Evolutionary conservation across 208 protist species (phyloP).

Genomic region (Leishmania guyanensis): DNA sequence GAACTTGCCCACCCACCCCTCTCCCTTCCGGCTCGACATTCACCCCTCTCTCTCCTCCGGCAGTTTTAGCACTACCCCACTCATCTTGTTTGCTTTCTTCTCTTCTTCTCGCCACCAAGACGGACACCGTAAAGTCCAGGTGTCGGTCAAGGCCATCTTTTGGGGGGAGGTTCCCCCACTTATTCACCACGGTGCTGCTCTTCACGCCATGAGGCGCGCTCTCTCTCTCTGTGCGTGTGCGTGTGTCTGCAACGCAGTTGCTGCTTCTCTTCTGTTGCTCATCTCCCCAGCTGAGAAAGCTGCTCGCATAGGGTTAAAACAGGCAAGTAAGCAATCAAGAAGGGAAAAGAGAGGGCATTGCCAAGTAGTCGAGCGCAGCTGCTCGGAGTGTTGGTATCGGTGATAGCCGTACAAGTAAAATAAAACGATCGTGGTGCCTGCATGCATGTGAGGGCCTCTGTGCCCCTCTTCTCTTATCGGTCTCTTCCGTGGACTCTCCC

Average conservation of each 20-base stretch:
- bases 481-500: not conserved
- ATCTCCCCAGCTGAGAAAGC: not conserved
- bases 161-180: no score
- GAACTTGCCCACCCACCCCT: not conserved
- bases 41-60: no score
- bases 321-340: not conserved
- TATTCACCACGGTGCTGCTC: no score
- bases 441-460: not conserved
- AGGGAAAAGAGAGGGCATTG: not conserved
- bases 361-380: not conserved
- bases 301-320: not conserved
- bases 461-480: not conserved
- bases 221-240: not conserved
- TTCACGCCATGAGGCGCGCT: no score
- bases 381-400: not conserved
- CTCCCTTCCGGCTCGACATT: not conserved
- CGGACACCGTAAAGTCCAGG: no score
- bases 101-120: no score
- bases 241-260: not conserved
- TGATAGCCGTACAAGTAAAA: not conserved
- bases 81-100: no score
- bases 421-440: not conserved
- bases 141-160: no score
- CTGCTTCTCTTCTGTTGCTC: not conserved
- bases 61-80: no score